These are phyloP conservation scores for Erigeron canadensis DNA, from an alignment of 129 eudicot species.

Conservation along the genomic window DNA sequence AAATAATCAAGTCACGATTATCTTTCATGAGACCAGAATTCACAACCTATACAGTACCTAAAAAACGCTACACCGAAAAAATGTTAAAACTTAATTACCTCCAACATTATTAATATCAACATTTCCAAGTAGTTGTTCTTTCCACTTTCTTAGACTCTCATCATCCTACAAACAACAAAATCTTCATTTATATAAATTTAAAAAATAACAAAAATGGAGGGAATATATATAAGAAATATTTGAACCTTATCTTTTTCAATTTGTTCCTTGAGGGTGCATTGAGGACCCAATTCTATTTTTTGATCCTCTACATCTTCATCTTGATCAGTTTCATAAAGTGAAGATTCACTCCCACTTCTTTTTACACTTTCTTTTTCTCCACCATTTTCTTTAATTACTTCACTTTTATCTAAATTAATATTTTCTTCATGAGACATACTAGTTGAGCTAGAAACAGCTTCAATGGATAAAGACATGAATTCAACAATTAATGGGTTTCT, in stretches of 20 bases:
- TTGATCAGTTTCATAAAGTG: conserved; percentile 44
- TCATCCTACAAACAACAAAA: conserved; percentile 49
- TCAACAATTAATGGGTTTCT: too few relatives aligned
- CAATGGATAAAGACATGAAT: conserved; percentile 39
- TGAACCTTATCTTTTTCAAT: conserved; percentile 63
- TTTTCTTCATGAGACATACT: conserved; percentile 43
- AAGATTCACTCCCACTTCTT: conserved; percentile 41
- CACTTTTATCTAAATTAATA: conserved; percentile 29
- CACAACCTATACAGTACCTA: too few relatives aligned
- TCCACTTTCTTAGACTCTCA: conserved; percentile 75
- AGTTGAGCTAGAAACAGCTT: conserved; percentile 43
- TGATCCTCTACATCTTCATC: conserved; percentile 43
- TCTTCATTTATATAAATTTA: background rate
- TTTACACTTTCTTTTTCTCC: conserved; percentile 33
- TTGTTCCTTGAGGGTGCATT: conserved; percentile 54
- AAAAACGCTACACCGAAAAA: too few relatives aligned
- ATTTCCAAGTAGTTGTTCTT: conserved; percentile 70
- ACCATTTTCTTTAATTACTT: conserved; percentile 30
- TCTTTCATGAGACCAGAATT: too few relatives aligned
- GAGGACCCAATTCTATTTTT: conserved; percentile 52
- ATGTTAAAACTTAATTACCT: conserved; percentile 35
- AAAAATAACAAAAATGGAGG: background rate
- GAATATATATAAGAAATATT: conserved; percentile 1
- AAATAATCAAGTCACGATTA: too few relatives aligned
- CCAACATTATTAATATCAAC: conserved; percentile 60